phyloP scores from a whole-genome alignment of 805 yeast species.

The Pichia manshurica region DNA sequence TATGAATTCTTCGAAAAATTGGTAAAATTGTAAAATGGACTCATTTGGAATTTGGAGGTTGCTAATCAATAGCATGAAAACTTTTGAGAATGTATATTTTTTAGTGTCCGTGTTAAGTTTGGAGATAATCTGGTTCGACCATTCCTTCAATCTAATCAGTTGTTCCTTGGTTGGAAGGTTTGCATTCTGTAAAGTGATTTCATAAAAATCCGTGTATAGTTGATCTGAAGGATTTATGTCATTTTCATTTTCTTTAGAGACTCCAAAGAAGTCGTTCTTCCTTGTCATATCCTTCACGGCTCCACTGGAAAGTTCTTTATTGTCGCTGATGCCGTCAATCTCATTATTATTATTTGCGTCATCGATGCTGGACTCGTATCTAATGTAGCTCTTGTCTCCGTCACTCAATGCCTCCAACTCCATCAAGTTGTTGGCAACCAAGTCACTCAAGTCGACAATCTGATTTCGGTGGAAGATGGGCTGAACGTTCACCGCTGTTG shows the following conservation, averaged over 20 bases:
- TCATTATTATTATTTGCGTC: constrained; percentile 2
- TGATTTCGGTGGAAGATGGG: constrained; percentile 92
- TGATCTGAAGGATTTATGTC: constrained; percentile 47
- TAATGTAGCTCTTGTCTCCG: constrained; percentile 27
- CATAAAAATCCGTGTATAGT: constrained; percentile 60
- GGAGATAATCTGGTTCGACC: constrained; percentile 40
- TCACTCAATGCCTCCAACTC: constrained; percentile 70
- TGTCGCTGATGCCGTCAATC: constrained; percentile 1
- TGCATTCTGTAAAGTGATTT: constrained; percentile 31
- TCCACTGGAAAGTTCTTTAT: neutral
- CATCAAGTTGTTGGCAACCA: constrained; percentile 57
- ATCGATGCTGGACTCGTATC: constrained; percentile 21
- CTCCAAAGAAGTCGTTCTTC: neutral
- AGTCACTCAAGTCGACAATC: constrained; percentile 77
- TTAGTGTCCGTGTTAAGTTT: constrained; percentile 38
- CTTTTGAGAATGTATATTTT: constrained; percentile 51
- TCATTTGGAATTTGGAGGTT: constrained; percentile 61
- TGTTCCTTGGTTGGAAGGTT: constrained; percentile 33
- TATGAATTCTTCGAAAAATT: constrained; percentile 46
- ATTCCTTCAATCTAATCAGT: constrained; percentile 26
- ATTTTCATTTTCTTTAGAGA: neutral
- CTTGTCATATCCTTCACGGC: neutral
- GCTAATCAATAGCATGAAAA: constrained; percentile 64
- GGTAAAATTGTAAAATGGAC: constrained; percentile 45
- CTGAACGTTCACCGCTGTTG: constrained; percentile 92